Evolutionary conservation across 192 early-diverging fungal genomes (phyloP).

Genomic region (Umbelopsis sp.): DNA sequence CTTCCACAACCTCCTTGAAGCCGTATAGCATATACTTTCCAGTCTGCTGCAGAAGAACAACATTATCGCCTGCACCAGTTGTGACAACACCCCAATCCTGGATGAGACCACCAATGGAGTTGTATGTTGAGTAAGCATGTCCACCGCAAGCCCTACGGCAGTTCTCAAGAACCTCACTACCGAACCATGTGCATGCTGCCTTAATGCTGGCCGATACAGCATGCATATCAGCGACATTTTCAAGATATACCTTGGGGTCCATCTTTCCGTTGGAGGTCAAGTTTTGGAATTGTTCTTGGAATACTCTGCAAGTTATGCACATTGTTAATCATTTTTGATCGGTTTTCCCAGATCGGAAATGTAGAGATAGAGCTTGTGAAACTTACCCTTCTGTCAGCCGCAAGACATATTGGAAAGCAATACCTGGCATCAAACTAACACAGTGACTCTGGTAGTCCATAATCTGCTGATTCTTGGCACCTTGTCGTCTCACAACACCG

Average conservation of each 20-base stretch:
- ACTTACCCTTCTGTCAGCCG: slow-evolving; percentile 37
- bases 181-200: slow-evolving; percentile 51
- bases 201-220: slow-evolving; percentile 61
- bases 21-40: slow-evolving; percentile 46
- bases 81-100: slow-evolving; percentile 66
- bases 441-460: slow-evolving; percentile 70
- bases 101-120: slow-evolving; percentile 60
- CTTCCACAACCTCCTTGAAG: slow-evolving; percentile 32
- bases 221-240: slow-evolving; percentile 57
- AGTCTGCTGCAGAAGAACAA: slow-evolving; percentile 48
- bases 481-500: slow-evolving; percentile 63
- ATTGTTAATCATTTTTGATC: no score
- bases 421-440: slow-evolving; percentile 56
- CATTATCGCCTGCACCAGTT: slow-evolving; percentile 57
- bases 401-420: slow-evolving; percentile 54
- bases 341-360: no score
- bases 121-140: slow-evolving; percentile 69
- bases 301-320: background rate
- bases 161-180: slow-evolving; percentile 49
- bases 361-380: background rate
- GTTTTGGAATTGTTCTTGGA: slow-evolving; percentile 29
- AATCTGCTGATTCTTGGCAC: slow-evolving; percentile 61
- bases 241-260: slow-evolving; percentile 46
- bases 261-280: slow-evolving; percentile 47
- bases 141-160: slow-evolving; percentile 61